Base-by-base conservation (phyloP, 352 stramenopile species). In the Pythium sp. region DNA sequence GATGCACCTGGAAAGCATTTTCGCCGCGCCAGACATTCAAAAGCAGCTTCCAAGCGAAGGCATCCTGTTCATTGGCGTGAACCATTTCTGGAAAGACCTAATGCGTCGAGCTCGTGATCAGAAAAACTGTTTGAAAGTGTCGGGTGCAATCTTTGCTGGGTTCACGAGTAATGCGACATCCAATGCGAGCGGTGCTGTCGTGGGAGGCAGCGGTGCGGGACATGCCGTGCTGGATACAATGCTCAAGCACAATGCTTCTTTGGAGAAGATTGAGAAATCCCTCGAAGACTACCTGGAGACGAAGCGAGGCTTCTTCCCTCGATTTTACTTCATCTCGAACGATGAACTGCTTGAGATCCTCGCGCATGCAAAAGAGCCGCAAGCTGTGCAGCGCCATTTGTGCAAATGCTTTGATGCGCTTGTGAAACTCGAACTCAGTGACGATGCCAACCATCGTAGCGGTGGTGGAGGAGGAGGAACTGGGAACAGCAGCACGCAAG, bases 251-350 rank as follows among this genome's bases (percentile, higher is more conserved):
- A 93, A 93, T 62, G 53, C 63, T 22, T 87, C 84, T 3, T 72
- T 94, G 1, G 87, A 94, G 28, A 76, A 72, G 24, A 88, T 93
- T 34, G 82, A 92, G 58, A 94, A 94, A 62, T 92, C 85, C 5
- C 71, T 94, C 1, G 86, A 92, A 69, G 87, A 93, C 60, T 95
- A 95, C 30, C 34, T 95, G 5, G 86, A 94, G 69, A 91, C 83
- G 7, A 97, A 97, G 55, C 87, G 90, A n/a, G 72, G 77, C 14
- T 80, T 84, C 34, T 97, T 97, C 65, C 87, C 90, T 1, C 79
- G 90, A 1, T 97, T 97, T 55, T 97, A 93, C 62, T 97, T 96
- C 65, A 88, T 97, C 58, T 91, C 86, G 36, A 95, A 95, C 67
- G 89, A 95, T 57, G 90, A 96, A 41, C 66, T 97, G 36, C 67